Conservation (phyloP, 805 yeast species). For the Grigorovia transvaalensis region DNA sequence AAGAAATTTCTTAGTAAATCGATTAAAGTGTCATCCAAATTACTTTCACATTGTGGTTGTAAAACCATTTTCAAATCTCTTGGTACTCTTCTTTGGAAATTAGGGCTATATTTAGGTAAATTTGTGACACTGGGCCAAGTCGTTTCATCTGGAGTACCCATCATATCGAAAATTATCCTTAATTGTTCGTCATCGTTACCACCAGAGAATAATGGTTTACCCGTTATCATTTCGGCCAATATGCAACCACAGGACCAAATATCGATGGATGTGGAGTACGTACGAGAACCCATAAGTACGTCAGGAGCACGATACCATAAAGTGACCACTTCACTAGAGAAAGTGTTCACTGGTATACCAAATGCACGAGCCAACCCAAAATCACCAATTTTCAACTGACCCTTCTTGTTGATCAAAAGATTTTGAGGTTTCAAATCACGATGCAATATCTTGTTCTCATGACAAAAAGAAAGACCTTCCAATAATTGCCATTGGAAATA, state of each 20-base stretch:
- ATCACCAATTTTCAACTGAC: slow-evolving; percentile 82
- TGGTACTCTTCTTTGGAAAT: slow-evolving; percentile 84
- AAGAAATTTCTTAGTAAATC: slow-evolving; percentile 31
- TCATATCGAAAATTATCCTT: slow-evolving; percentile 78
- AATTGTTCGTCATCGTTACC: slow-evolving; percentile 97
- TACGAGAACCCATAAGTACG: slow-evolving; percentile 88
- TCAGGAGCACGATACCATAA: slow-evolving; percentile 98
- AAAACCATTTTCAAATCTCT: slow-evolving; percentile 42
- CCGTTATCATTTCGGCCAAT: slow-evolving; percentile 93
- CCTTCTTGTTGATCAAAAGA: slow-evolving; percentile 87
- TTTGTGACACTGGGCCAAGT: slow-evolving; percentile 90
- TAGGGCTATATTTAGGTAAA: slow-evolving; percentile 85
- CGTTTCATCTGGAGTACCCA: slow-evolving; percentile 92
- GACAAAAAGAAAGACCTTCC: slow-evolving; percentile 87
- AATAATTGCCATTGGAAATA: slow-evolving; percentile 86
- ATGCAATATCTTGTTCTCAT: slow-evolving; percentile 86
- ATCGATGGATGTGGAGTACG: slow-evolving; percentile 95
- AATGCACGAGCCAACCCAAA: slow-evolving; percentile 95
- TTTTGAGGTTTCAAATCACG: slow-evolving; percentile 96
- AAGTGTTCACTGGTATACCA: slow-evolving; percentile 94
- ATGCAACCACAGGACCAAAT: slow-evolving; percentile 99
- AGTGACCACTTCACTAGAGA: slow-evolving; percentile 96
- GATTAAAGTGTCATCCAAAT: slow-evolving; percentile 21
- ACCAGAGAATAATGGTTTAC: slow-evolving; percentile 93
- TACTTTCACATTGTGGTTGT: slow-evolving; percentile 20